Percentiles rank a stretch among this genome's conserved stretches.
phyloP scores from a whole-genome alignment of 495 filamentous ascomycete genomes.

The Tuber melanosporum region DNA sequence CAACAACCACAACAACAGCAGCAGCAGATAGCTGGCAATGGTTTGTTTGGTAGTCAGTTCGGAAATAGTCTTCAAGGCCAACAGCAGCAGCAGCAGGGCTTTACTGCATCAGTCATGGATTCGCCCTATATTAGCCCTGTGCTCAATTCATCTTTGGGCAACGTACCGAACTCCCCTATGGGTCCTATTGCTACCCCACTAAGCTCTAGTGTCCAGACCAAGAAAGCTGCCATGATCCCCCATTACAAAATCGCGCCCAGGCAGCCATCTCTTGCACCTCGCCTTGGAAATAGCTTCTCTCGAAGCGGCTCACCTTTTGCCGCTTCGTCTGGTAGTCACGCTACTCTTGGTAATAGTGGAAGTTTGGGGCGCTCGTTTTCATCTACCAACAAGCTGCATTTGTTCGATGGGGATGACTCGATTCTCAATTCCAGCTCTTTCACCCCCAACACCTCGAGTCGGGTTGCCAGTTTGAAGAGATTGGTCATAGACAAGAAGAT shows the following conservation, averaged over 20 bases:
- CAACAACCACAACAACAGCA: constrained; percentile 49
- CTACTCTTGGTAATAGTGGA: constrained; percentile 24
- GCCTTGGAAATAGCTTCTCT: constrained; percentile 53
- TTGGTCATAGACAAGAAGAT: constrained; percentile 83
- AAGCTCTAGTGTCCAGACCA: constrained; percentile 64
- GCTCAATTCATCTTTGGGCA: constrained; percentile 36
- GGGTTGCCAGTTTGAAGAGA: constrained; percentile 68
- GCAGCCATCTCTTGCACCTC: constrained; percentile 70
- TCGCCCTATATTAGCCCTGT: constrained; percentile 78
- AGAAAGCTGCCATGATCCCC: constrained; percentile 65
- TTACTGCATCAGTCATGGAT: constrained; percentile 70
- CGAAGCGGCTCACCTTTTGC: constrained; percentile 38
- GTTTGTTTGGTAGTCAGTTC: constrained; percentile 30
- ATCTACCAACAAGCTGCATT: constrained; percentile 61
- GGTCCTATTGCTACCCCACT: constrained; percentile 50
- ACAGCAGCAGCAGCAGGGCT: constrained; percentile 43
- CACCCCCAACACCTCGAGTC: constrained; percentile 59
- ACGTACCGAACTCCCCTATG: constrained; percentile 25
- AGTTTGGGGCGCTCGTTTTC: constrained; percentile 43
- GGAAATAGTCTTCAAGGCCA: constrained; percentile 32
- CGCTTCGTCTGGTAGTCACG: constrained; percentile 26
- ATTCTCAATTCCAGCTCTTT: constrained; percentile 81
- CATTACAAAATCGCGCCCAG: constrained; percentile 82
- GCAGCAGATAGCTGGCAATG: constrained; percentile 40
- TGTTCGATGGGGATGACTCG: constrained; percentile 65